A percentile compares a stretch with the other conserved stretches of the same genome.
These are phyloP conservation scores for Pythium scleroteichum DNA, from an alignment of 352 stramenopile species.

Conservation along the genomic window DNA sequence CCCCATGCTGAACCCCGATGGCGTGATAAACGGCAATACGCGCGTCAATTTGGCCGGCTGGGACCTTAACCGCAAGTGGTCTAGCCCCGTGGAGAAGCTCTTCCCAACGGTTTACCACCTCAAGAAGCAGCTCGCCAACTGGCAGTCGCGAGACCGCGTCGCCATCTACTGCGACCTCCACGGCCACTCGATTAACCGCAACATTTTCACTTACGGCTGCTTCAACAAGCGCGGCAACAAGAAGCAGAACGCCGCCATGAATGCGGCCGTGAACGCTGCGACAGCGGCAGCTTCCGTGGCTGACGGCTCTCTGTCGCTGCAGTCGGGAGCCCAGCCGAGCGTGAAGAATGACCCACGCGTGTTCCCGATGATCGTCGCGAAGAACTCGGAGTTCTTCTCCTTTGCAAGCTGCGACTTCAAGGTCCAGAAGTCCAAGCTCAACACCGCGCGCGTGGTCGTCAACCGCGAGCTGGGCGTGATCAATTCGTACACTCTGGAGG, in stretches of 20 bases:
- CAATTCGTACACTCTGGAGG: conserved; percentile 90
- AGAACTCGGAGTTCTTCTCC: conserved; percentile 67
- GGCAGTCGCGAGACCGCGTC: conserved; percentile 59
- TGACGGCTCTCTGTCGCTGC: not conserved
- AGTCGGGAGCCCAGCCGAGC: conserved; percentile 1
- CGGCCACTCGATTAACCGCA: conserved; percentile 80
- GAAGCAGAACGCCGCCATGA: conserved; percentile 27
- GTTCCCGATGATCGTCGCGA: conserved; percentile 80
- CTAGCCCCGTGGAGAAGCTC: conserved; percentile 71
- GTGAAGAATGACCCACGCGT: conserved; percentile 68
- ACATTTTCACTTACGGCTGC: conserved; percentile 88
- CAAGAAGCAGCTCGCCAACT: conserved; percentile 66
- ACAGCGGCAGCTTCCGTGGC: not conserved
- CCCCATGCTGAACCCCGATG: conserved; percentile 93
- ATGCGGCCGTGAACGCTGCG: conserved; percentile 8
- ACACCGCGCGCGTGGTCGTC: conserved; percentile 89
- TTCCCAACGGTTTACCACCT: conserved; percentile 83
- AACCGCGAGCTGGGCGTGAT: conserved; percentile 83
- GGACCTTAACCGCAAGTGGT: conserved; percentile 85
- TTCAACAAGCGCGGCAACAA: conserved; percentile 41
- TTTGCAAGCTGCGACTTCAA: conserved; percentile 90
- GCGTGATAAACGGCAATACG: conserved; percentile 92
- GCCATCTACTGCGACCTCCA: conserved; percentile 86
- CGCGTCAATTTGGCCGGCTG: conserved; percentile 83
- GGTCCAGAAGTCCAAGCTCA: conserved; percentile 88